A percentile compares a stretch with the other conserved stretches of the same genome.
These are phyloP conservation scores for Talaromyces trachyspermus DNA, from an alignment of 495 filamentous ascomycete genomes.

Conservation along the genomic window DNA sequence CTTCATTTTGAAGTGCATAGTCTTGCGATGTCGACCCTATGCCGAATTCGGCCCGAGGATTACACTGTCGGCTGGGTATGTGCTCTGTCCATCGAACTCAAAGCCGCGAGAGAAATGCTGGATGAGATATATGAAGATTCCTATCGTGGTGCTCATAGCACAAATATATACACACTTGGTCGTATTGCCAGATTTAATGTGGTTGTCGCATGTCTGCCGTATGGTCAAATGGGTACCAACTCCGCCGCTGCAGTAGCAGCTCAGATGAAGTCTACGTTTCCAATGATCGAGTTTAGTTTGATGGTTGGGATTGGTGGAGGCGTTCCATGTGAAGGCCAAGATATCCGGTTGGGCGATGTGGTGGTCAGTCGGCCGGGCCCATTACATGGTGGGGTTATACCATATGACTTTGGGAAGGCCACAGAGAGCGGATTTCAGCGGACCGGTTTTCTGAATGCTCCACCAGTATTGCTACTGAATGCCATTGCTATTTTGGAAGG, in stretches of 20 bases:
- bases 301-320: constrained; percentile 36
- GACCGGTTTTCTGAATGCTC: constrained; percentile 10
- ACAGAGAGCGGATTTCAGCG: constrained; percentile 3
- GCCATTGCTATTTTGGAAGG: neutral
- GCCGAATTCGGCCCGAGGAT: too few species aligned
- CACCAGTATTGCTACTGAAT: constrained; percentile 10
- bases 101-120: constrained; percentile 28
- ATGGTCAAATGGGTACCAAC: constrained; percentile 12
- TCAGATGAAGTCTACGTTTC: constrained; percentile 22
- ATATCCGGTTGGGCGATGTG: constrained; percentile 24
- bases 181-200: constrained; percentile 28
- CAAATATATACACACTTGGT: constrained; percentile 28
- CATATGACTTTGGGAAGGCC: constrained; percentile 16
- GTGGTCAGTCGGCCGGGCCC: constrained; percentile 16
- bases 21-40: too few species aligned
- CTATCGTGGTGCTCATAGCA: constrained; percentile 6
- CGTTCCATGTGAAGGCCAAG: constrained; percentile 15
- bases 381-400: constrained; percentile 14
- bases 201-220: constrained; percentile 23
- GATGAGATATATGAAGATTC: constrained; percentile 27
- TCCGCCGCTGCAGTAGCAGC: constrained; percentile 22
- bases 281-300: constrained; percentile 21
- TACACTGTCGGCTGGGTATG: constrained; percentile 44
- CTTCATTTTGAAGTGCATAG: too few species aligned
- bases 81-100: constrained; percentile 26